Evolutionary conservation across 305 asterid genomes (phyloP).

Genomic region (Caryopteris hybrid): DNA sequence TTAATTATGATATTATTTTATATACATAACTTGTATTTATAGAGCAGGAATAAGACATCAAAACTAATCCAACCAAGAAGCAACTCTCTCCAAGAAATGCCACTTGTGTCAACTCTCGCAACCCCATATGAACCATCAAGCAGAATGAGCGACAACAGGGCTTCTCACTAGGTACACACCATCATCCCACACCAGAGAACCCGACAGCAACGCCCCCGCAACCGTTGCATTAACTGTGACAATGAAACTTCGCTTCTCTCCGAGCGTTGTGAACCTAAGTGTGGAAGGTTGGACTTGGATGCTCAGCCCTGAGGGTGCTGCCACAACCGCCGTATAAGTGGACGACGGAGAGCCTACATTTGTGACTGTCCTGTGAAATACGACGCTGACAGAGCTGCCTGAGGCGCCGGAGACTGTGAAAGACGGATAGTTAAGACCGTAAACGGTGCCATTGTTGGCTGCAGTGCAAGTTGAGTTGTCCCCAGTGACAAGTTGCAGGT

Average conservation of each 20-base stretch:
- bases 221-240: constrained; percentile 30
- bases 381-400: constrained; percentile 12
- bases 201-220: constrained; percentile 24
- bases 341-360: constrained; percentile 55
- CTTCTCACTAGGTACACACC: constrained; percentile 52
- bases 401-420: constrained; percentile 29
- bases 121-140: background rate
- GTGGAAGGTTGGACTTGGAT: constrained; percentile 35
- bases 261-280: constrained; percentile 37
- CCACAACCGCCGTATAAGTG: constrained; percentile 33
- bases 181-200: constrained; percentile 62
- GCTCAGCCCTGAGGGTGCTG: constrained; percentile 16
- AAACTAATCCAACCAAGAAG: too few relatives aligned
- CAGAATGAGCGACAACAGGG: constrained; percentile 40
- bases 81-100: background rate
- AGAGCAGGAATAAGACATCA: too few relatives aligned
- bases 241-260: constrained; percentile 35
- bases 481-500: constrained; percentile 40
- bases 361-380: constrained; percentile 47
- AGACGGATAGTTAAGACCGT: constrained; percentile 61
- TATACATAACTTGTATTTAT: too few relatives aligned
- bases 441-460: constrained; percentile 30
- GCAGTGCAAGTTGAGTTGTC: constrained; percentile 42
- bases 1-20: too few relatives aligned
- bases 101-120: background rate